Evolutionary conservation across 306 rosid species (phyloP).

Genomic region (Vigna nakashimae): DNA sequence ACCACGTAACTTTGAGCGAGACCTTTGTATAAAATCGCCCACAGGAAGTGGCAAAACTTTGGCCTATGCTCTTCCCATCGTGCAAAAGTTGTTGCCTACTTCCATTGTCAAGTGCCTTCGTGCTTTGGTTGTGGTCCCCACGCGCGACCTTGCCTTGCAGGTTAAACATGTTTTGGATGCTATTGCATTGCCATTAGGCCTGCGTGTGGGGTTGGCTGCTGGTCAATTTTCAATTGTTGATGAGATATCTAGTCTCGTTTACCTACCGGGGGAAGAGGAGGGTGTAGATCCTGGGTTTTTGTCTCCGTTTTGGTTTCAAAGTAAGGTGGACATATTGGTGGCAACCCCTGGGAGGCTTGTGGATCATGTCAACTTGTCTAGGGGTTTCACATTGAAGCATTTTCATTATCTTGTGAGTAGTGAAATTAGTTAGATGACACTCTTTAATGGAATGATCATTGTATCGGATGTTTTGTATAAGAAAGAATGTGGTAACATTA

Average conservation of each 20-base stretch:
- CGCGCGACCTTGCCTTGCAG: constrained; percentile 93
- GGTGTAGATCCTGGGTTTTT: too few relatives aligned
- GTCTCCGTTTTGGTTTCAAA: too few relatives aligned
- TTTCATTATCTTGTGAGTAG: too few relatives aligned
- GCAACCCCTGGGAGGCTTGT: too few relatives aligned
- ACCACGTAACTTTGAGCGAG: constrained; percentile 84
- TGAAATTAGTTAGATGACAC: too few relatives aligned
- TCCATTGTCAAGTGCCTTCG: constrained; percentile 67
- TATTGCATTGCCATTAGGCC: constrained; percentile 79
- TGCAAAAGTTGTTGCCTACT: constrained; percentile 64
- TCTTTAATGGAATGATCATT: too few relatives aligned
- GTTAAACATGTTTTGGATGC: constrained; percentile 69
- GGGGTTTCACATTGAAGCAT: too few relatives aligned
- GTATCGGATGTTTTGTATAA: too few relatives aligned
- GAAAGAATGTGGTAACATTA: too few relatives aligned
- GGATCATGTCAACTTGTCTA: too few relatives aligned
- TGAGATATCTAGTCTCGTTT: constrained; percentile 71
- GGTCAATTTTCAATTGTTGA: constrained; percentile 85
- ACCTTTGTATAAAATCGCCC: constrained; percentile 87
- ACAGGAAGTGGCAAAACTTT: constrained; percentile 96
- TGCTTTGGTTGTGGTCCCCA: constrained; percentile 86
- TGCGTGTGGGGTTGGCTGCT: constrained; percentile 85
- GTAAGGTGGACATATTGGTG: too few relatives aligned
- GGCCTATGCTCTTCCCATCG: constrained; percentile 92
- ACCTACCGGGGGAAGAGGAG: constrained; percentile 53